Conservation (phyloP, 345 rosid species). For the Eucalyptus dawsonii region DNA sequence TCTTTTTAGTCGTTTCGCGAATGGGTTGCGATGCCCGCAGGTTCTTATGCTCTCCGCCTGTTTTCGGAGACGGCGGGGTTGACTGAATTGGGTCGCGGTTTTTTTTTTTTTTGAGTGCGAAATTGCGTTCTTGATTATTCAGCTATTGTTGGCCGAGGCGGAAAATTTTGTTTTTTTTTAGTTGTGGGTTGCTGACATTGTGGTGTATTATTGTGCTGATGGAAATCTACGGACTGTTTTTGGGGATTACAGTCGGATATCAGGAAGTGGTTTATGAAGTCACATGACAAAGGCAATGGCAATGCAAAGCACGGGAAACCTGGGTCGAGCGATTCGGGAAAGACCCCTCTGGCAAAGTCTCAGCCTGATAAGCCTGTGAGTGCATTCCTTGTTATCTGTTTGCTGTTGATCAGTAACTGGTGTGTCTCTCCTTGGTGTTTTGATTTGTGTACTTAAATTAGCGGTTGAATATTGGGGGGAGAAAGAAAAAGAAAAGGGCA, state of each 20-base stretch:
- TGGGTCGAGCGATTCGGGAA: constrained; percentile 15
- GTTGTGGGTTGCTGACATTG: neutral
- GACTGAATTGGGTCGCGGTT: neutral
- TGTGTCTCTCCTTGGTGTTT: neutral
- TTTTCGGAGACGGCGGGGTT: neutral
- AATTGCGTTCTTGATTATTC: neutral
- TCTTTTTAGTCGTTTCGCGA: neutral
- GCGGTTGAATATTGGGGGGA: neutral
- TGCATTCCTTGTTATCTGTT: neutral
- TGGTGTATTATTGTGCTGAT: neutral
- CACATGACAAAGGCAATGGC: constrained; percentile 67
- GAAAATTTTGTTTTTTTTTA: fast-evolving
- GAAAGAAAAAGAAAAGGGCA: neutral
- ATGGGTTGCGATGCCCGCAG: neutral
- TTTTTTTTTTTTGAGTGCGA: neutral
- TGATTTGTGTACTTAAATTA: neutral
- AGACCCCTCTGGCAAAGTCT: neutral
- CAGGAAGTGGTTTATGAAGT: constrained; percentile 94
- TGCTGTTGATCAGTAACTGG: neutral
- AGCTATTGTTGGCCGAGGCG: neutral
- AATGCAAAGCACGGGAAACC: constrained; percentile 22
- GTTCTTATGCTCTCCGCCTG: neutral
- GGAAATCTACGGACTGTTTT: neutral
- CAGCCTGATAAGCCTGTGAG: constrained; percentile 32
- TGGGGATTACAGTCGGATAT: constrained; percentile 69